phyloP scores from a whole-genome alignment of 1,139 yeast species.

The Candida frijolesensis region DNA sequence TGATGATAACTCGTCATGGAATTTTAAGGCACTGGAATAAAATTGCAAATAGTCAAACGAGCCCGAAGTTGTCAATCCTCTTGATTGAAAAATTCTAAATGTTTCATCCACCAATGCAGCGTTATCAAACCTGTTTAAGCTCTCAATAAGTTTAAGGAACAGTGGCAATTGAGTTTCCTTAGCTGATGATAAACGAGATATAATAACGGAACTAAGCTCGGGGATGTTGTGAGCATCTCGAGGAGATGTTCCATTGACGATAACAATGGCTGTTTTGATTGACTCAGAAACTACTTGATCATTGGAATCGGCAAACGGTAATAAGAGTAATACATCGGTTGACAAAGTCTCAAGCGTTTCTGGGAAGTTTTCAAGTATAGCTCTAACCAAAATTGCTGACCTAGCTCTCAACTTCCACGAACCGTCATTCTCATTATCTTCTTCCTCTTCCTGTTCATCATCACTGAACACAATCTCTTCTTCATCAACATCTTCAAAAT shows the following conservation, averaged over 20 bases:
- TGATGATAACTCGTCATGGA: conserved; percentile 9
- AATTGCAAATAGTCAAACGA: conserved; percentile 30
- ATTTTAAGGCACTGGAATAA: conserved; percentile 26
- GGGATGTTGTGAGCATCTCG: conserved; percentile 14
- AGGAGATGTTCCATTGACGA: conserved; percentile 27
- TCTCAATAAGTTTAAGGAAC: conserved; percentile 31
- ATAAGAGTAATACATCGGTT: conserved; percentile 9
- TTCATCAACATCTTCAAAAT: conserved; percentile 43
- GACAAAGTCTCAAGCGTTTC: conserved; percentile 11
- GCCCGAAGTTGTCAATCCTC: conserved; percentile 24
- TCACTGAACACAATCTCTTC: conserved; percentile 45
- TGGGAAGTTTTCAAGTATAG: conserved; percentile 41
- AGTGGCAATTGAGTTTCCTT: conserved; percentile 27
- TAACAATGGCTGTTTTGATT: conserved; percentile 31
- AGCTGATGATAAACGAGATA: conserved; percentile 13
- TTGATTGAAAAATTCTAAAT: conserved; percentile 19
- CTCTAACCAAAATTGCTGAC: conserved; percentile 48
- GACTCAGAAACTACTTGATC: conserved; percentile 43
- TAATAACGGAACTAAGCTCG: conserved; percentile 18
- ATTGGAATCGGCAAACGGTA: conserved; percentile 39
- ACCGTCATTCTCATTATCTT: conserved; percentile 50
- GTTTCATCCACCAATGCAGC: conserved; percentile 23
- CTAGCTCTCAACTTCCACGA: conserved; percentile 72
- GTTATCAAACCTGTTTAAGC: conserved; percentile 24
- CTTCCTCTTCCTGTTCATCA: conserved; percentile 38